Base-by-base conservation (phyloP, 371 early-diverging fungal species). In the Syncephalastrum racemosum region DNA sequence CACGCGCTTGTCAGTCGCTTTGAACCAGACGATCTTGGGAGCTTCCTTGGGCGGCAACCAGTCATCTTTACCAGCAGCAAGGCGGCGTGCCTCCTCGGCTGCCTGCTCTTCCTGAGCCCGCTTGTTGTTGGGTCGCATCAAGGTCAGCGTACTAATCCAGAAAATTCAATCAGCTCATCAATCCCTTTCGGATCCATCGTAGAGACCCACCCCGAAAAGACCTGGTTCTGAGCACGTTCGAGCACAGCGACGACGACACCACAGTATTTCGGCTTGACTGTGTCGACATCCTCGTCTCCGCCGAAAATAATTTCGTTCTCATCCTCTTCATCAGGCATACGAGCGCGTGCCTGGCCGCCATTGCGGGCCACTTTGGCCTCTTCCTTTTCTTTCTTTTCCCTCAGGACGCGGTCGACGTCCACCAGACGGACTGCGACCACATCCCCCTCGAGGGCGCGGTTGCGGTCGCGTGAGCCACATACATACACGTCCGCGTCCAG, bases 361-460 rank as follows among this genome's bases (percentile, higher is more conserved):
- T 75, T 84, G 59, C 63, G 77, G 63, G 45, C 79, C 62, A 63
- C 53, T 53, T 76, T 66, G 39, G 68, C 71, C 25, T 73, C 73
- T 54, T 82, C 77, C 48, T 74, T 78, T 47, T 73, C 75, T 36
- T 67, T 67, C 72, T 83, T 84, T 47, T 81, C 78, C n/a, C 60
- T 52, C 50, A 75, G 59, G 22, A 87, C 68, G 56, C 87, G 89
- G 1, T 79, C 81, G 0, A 83, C 85, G 50, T 81, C 82, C 39
- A 92, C 75, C 39, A 93, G 62, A 58, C 79, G 73, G 4, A 95
- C 80, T 12, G 86, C 89, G 13, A 95, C 96, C 7, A 85, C 70
- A 62, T 95, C 96, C 4, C 92, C 92, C 36, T 91, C 90, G 23
- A 94, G 65, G 0, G 94, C 93, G 24, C 96, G 84, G 71, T 95